Conservation (phyloP, 352 stramenopile genomes). For the Phytophthora lateralis region DNA sequence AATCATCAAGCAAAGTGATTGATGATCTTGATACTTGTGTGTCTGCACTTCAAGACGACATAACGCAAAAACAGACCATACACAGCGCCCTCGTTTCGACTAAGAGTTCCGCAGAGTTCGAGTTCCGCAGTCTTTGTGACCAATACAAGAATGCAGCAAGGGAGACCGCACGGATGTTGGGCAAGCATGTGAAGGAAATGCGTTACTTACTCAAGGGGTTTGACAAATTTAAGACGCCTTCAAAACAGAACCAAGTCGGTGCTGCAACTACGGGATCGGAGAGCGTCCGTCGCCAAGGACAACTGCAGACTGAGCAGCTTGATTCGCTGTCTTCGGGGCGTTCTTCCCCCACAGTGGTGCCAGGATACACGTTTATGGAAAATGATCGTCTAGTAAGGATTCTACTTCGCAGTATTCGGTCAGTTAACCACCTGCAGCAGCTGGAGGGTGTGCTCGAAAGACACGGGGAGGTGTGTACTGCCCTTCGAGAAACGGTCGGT, state of each 20-base stretch:
- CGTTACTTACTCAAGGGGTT: constrained; percentile 43
- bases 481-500: constrained; percentile 37
- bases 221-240: constrained; percentile 46
- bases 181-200: constrained; percentile 30
- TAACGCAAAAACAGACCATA: constrained; percentile 14
- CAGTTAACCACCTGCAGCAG: constrained; percentile 50
- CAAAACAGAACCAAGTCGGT: constrained; percentile 18
- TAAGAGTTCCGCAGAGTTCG: constrained; percentile 17
- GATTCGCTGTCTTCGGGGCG: constrained; percentile 5
- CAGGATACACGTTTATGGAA: constrained; percentile 64
- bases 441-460: constrained; percentile 57
- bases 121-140: constrained; percentile 18
- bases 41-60: constrained; percentile 28
- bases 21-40: constrained; percentile 11
- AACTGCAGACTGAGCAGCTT: constrained; percentile 9
- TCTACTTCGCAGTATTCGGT: constrained; percentile 71
- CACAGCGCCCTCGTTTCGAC: constrained; percentile 15
- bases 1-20: constrained; percentile 8
- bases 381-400: constrained; percentile 80
- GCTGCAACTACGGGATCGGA: not conserved
- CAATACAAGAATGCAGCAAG: constrained; percentile 26
- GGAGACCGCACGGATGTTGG: constrained; percentile 15
- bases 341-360: not conserved
- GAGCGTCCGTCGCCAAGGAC: constrained; percentile 1
- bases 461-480: constrained; percentile 46